Percentiles rank a stretch among this genome's conserved stretches.
Conservation (phyloP, 352 stramenopile genomes). For the Globisporangium uncinulatum region DNA sequence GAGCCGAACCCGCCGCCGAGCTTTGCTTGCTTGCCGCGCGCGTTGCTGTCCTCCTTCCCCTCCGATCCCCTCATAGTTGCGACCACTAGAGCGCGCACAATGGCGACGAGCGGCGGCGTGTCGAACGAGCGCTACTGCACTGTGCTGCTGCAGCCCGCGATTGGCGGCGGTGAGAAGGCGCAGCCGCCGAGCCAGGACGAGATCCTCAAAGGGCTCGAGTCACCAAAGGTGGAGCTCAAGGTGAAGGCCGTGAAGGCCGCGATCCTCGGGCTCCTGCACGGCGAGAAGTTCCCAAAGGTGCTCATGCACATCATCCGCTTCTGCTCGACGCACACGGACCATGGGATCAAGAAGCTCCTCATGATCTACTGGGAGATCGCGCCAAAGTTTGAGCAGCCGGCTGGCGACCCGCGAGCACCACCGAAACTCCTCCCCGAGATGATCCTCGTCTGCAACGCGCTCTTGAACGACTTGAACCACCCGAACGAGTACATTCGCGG, state of each 20-base stretch:
- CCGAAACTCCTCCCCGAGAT: slow-evolving; percentile 98
- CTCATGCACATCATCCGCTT: slow-evolving; percentile 99
- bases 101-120: slow-evolving; percentile 33
- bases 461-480: slow-evolving; percentile 99
- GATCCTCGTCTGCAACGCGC: slow-evolving; percentile 99
- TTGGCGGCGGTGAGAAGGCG: slow-evolving; percentile 44
- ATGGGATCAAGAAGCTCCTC: slow-evolving; percentile 99
- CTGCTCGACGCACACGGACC: slow-evolving; percentile 98
- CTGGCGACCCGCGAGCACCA: slow-evolving; percentile 25
- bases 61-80: too few relatives aligned
- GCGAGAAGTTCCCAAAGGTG: slow-evolving; percentile 97
- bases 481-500: slow-evolving; percentile 99
- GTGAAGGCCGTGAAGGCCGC: slow-evolving; percentile 97
- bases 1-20: too few relatives aligned
- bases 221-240: slow-evolving; percentile 94
- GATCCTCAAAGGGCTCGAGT: slow-evolving; percentile 97
- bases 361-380: slow-evolving; percentile 99
- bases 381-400: slow-evolving; percentile 93
- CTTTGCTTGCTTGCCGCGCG: too few relatives aligned
- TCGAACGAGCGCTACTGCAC: slow-evolving; percentile 87
- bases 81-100: not conserved
- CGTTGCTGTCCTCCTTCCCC: too few relatives aligned
- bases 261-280: slow-evolving; percentile 97
- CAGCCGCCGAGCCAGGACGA: slow-evolving; percentile 89
- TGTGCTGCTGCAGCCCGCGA: slow-evolving; percentile 60